Percentiles rank a stretch among this genome's conserved stretches.
phyloP scores from a whole-genome alignment of 1,284 basidiomycete species.

The Takashimella koratensis region DNA sequence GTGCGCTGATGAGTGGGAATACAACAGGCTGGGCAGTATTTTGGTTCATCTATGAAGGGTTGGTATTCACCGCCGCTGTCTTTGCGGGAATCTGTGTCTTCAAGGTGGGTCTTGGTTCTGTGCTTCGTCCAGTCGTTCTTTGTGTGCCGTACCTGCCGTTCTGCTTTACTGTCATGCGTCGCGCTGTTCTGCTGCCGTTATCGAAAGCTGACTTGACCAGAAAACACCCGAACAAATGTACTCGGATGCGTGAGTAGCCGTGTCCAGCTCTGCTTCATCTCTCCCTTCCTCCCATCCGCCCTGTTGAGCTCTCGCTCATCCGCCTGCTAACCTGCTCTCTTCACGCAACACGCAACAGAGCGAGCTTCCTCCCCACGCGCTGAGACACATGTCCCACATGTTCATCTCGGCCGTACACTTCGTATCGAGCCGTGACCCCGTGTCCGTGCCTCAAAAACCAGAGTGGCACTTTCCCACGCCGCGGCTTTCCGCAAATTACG shows the following conservation, averaged over 20 bases:
- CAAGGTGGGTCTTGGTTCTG: constrained; percentile 25
- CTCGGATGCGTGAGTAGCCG: constrained; percentile 22
- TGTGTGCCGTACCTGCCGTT: no score
- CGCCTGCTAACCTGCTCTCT: background rate
- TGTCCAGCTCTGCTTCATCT: no score
- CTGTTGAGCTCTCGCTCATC: no score
- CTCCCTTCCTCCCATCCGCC: no score
- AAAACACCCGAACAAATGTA: constrained; percentile 30
- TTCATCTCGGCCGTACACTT: no score
- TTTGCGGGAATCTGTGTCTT: constrained; percentile 48
- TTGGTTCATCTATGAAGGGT: constrained; percentile 39
- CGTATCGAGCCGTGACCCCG: no score
- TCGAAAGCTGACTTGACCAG: constrained; percentile 10
- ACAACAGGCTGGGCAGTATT: constrained; percentile 37
- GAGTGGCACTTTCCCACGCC: no score
- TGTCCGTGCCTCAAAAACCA: no score
- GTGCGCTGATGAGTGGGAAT: no score
- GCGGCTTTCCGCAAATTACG: no score
- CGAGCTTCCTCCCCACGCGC: constrained; percentile 25
- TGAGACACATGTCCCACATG: no score
- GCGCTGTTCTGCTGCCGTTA: constrained; percentile 8
- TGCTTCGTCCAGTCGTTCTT: background rate
- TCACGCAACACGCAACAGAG: constrained; percentile 4
- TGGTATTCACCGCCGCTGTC: constrained; percentile 43
- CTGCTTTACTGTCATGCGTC: no score